A percentile compares a stretch with the other conserved stretches of the same genome.
phyloP scores from a whole-genome alignment of 2,329 filamentous ascomycete species.

The Alternaria infectoria region DNA sequence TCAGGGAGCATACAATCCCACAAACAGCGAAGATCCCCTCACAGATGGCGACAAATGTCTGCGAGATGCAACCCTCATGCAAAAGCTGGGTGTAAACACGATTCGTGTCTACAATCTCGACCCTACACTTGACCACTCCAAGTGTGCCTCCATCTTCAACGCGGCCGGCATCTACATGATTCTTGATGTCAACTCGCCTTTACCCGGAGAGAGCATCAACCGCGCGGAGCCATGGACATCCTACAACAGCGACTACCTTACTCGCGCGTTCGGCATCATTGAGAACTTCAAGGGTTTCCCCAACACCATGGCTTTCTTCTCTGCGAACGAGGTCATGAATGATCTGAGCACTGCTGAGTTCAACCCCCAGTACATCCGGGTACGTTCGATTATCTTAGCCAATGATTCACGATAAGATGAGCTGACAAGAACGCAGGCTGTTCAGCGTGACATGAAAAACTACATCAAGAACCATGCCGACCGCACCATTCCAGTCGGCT shows the following conservation, averaged over 20 bases:
- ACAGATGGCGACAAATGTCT: constrained; percentile 64
- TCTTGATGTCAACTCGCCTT: constrained; percentile 69
- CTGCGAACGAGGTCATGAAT: constrained; percentile 73
- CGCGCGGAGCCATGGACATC: constrained; percentile 60
- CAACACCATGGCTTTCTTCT: constrained; percentile 71
- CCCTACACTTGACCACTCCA: constrained; percentile 64
- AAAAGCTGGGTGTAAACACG: constrained; percentile 67
- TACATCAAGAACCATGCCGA: constrained; percentile 66
- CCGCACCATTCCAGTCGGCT: constrained; percentile 69
- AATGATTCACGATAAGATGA: background rate
- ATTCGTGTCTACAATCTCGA: constrained; percentile 71
- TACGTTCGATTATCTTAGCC: constrained; percentile 29
- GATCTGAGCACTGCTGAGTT: constrained; percentile 58
- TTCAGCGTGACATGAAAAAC: constrained; percentile 71
- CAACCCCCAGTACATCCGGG: constrained; percentile 65
- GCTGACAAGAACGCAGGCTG: constrained; percentile 49
- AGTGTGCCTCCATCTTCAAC: constrained; percentile 70
- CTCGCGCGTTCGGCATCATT: constrained; percentile 66
- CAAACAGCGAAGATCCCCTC: constrained; percentile 59
- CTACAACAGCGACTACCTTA: constrained; percentile 63
- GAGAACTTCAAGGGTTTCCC: constrained; percentile 72
- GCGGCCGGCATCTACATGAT: constrained; percentile 70
- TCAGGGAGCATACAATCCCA: constrained; percentile 62
- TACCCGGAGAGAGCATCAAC: constrained; percentile 63
- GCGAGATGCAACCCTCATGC: constrained; percentile 69